Conservation (phyloP, 129 eudicot genomes). For the Helianthus tuberosus region DNA sequence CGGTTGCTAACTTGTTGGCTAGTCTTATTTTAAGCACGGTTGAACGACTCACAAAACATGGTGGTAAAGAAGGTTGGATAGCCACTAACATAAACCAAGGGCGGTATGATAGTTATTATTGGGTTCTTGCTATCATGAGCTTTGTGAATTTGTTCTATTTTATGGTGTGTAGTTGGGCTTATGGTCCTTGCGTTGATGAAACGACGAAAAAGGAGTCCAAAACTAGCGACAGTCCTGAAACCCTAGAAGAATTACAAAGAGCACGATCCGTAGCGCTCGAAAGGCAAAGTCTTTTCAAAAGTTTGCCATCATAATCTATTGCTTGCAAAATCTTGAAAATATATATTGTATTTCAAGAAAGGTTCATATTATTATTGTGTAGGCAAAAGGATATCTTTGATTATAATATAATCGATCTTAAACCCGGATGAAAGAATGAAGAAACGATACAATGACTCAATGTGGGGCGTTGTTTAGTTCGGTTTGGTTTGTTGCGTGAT, state of each 20-base stretch:
- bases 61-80: conserved; percentile 50
- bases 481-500: conserved; percentile 36
- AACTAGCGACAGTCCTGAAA: conserved; percentile 10
- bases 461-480: conserved; percentile 31
- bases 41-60: conserved; percentile 34
- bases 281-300: conserved; percentile 39
- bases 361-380: conserved; percentile 13
- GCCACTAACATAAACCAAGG: conserved; percentile 49
- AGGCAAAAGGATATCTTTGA: not conserved
- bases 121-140: conserved; percentile 56
- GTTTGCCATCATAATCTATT: conserved; percentile 33
- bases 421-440: conserved; percentile 18
- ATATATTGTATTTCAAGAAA: conserved; percentile 29
- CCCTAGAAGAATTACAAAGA: conserved; percentile 30
- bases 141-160: conserved; percentile 47
- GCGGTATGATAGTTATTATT: conserved; percentile 53
- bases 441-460: conserved; percentile 27
- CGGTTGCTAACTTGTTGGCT: conserved; percentile 47
- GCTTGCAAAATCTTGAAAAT: conserved; percentile 33
- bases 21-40: conserved; percentile 40
- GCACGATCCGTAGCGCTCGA: conserved; percentile 36
- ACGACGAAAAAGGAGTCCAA: conserved; percentile 16
- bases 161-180: conserved; percentile 45
- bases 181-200: conserved; percentile 53
- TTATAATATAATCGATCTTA: conserved; percentile 5